Percentiles rank a stretch among this genome's conserved stretches.
These are phyloP conservation scores for Parastagonospora nodorum DNA, from an alignment of 2,329 filamentous ascomycete species.

Conservation along the genomic window DNA sequence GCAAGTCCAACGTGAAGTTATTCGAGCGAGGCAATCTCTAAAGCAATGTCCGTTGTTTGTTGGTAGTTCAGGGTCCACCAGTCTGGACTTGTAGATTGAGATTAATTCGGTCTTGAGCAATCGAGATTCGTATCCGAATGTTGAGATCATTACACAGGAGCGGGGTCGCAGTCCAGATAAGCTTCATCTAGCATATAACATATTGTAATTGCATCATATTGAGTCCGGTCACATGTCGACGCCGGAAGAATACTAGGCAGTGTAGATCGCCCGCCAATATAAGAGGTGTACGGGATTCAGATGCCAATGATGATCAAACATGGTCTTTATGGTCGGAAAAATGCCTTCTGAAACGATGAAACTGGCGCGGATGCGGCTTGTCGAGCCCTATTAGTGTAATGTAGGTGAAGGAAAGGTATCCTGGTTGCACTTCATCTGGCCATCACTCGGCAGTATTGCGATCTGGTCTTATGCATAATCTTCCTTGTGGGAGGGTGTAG, in stretches of 20 bases:
- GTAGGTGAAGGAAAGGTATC: constrained; percentile 16
- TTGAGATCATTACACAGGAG: background rate
- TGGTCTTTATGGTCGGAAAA: constrained; percentile 2
- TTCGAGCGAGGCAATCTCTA: background rate
- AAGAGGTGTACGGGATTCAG: background rate
- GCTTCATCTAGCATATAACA: background rate
- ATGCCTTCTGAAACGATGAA: background rate
- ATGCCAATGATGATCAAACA: background rate
- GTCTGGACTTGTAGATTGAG: no score
- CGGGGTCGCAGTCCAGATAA: background rate
- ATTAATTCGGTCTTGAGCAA: no score
- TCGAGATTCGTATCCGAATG: background rate
- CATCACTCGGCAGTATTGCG: constrained; percentile 10
- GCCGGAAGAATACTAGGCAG: background rate
- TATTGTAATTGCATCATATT: constrained; percentile 1
- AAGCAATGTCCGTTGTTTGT: background rate
- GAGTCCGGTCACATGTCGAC: constrained; percentile 1
- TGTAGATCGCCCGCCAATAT: no score
- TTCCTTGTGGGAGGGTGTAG: constrained; percentile 3
- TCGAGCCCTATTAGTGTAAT: constrained; percentile 6
- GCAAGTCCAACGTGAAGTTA: background rate
- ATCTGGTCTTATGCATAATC: constrained; percentile 16
- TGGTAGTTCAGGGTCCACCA: no score
- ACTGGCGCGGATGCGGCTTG: background rate
- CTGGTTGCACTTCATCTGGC: constrained; percentile 15